phyloP scores from a whole-genome alignment of 2,329 filamentous ascomycete genomes.

The Monascus ruber region DNA sequence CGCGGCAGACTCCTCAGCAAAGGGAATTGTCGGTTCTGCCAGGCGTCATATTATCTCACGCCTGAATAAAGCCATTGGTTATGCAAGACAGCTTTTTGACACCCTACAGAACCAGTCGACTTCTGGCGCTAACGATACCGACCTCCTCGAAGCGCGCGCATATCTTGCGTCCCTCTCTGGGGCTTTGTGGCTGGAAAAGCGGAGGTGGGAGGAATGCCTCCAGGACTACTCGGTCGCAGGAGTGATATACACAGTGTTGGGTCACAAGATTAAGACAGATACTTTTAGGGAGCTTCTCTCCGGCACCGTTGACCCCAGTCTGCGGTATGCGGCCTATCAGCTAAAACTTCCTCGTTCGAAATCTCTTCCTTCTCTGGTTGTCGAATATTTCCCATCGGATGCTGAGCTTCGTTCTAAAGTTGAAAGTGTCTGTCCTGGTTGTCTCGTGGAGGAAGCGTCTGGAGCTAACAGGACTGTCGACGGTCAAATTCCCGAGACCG shows the following conservation, averaged over 20 bases:
- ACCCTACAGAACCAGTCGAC: conserved; percentile 51
- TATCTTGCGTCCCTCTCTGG: conserved; percentile 70
- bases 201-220: conserved; percentile 71
- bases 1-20: conserved; percentile 58
- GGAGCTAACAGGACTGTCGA: conserved; percentile 36
- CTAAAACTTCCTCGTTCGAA: conserved; percentile 76
- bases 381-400: conserved; percentile 61
- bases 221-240: conserved; percentile 63
- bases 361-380: conserved; percentile 66
- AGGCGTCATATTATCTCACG: conserved; percentile 83
- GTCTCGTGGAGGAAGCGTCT: conserved; percentile 50
- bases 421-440: conserved; percentile 56
- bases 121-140: conserved; percentile 56
- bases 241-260: conserved; percentile 70
- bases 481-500: conserved; percentile 54
- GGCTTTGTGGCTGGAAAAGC: conserved; percentile 73
- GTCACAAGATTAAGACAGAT: conserved; percentile 55
- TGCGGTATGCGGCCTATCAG: conserved; percentile 90
- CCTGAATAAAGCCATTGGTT: conserved; percentile 64
- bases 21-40: conserved; percentile 66
- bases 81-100: conserved; percentile 56
- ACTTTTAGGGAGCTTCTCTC: conserved; percentile 76
- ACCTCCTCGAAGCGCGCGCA: conserved; percentile 74
- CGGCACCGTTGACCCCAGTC: conserved; percentile 80
- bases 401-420: conserved; percentile 53